These are phyloP conservation scores for Oryza australiensis DNA, from an alignment of 176 grass and related monocot species.

Conservation along the genomic window DNA sequence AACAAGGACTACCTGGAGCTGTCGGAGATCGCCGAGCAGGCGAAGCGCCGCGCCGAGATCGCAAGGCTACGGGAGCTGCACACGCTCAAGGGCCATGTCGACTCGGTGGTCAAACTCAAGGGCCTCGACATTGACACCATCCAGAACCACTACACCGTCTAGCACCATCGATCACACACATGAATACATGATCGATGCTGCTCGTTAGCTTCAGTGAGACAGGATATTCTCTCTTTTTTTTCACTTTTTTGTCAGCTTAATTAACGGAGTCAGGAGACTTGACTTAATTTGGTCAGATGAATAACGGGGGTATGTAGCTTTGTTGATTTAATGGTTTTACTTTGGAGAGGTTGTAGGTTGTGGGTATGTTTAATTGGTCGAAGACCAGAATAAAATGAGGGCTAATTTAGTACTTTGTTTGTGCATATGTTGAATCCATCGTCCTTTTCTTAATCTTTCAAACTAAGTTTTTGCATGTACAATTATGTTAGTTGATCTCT, in stretches of 20 bases:
- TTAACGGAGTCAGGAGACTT: not conserved
- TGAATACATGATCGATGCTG: not conserved
- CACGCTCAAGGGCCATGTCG: conserved; percentile 65
- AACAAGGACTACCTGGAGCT: conserved; percentile 65
- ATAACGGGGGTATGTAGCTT: conserved; percentile 5
- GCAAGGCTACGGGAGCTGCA: conserved; percentile 63
- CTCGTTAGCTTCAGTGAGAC: conserved; percentile 7
- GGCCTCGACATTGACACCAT: conserved; percentile 53
- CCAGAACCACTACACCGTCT: conserved; percentile 58
- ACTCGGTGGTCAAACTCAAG: conserved; percentile 62
- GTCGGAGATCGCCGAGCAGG: conserved; percentile 83
- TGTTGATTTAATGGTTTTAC: not conserved
- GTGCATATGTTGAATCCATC: not conserved
- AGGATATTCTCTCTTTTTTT: not conserved
- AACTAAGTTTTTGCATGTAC: no score
- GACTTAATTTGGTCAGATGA: not conserved
- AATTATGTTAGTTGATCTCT: no score
- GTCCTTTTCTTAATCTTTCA: no score
- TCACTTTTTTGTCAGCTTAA: not conserved
- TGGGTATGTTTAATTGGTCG: conserved; percentile 2
- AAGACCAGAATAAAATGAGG: conserved; percentile 21
- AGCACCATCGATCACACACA: not conserved
- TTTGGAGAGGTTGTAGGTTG: not conserved
- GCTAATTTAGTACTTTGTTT: not conserved
- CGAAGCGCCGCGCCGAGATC: conserved; percentile 74